Conservation (phyloP, 148 eudicot genomes). For the Nepenthes mirabilis region DNA sequence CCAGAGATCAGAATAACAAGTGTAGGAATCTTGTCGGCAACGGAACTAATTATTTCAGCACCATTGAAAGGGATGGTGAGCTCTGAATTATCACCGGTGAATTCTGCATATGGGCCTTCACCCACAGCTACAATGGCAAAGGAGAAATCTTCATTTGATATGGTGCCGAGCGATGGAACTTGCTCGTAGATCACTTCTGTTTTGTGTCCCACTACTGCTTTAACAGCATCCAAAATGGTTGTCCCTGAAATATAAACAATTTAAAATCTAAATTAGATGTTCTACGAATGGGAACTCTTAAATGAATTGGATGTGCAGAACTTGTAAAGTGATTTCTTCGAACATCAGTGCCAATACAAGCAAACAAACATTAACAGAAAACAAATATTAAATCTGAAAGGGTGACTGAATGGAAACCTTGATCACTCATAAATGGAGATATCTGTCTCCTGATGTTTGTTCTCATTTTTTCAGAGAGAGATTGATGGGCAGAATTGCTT, state of each 20-base stretch:
- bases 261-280: not conserved
- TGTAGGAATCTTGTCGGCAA: conserved; percentile 63
- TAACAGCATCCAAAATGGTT: conserved; percentile 74
- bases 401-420: too few relatives aligned
- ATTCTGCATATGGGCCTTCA: conserved; percentile 76
- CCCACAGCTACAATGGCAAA: conserved; percentile 83
- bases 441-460: too few relatives aligned
- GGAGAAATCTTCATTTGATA: conserved; percentile 39
- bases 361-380: too few relatives aligned
- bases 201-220: conserved; percentile 33
- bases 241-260: conserved; percentile 37
- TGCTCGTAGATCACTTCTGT: conserved; percentile 56
- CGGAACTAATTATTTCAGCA: conserved; percentile 35
- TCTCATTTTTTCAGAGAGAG: too few relatives aligned
- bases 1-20: conserved; percentile 69
- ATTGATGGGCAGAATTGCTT: too few relatives aligned
- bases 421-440: too few relatives aligned
- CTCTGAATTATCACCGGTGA: conserved; percentile 54
- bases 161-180: conserved; percentile 54
- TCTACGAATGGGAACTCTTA: not conserved
- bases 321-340: too few relatives aligned
- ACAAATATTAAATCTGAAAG: too few relatives aligned
- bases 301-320: too few relatives aligned
- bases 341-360: too few relatives aligned
- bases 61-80: conserved; percentile 72